Conservation (phyloP, 2,329 filamentous ascomycete genomes). For the Penicillium corylophilum region DNA sequence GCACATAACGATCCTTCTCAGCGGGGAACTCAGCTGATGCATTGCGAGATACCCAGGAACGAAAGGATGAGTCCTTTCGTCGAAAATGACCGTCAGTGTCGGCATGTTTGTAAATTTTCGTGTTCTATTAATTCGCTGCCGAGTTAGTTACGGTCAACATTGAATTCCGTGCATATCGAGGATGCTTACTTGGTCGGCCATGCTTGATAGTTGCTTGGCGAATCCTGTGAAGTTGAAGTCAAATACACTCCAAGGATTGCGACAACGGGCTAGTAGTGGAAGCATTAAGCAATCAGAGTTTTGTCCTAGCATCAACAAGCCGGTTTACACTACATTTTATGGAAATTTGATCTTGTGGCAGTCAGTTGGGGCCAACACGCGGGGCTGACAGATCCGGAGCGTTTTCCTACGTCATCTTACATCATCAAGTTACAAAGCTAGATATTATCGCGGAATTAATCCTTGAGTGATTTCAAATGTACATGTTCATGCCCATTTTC, state of each 20-base stretch:
- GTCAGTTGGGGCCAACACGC: neutral
- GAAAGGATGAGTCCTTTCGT: constrained; percentile 56
- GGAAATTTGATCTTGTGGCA: neutral
- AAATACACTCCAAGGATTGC: neutral
- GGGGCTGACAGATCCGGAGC: constrained; percentile 9
- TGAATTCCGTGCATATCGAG: neutral
- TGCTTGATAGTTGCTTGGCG: constrained; percentile 2
- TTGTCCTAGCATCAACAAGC: neutral
- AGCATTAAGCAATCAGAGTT: neutral
- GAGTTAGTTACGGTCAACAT: neutral
- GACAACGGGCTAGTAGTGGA: neutral
- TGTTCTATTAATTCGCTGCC: constrained; percentile 5
- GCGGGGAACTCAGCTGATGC: constrained; percentile 55
- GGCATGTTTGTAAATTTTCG: constrained; percentile 32
- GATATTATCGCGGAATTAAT: neutral
- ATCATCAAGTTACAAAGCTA: neutral
- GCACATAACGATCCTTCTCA: constrained; percentile 59
- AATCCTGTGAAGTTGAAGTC: neutral
- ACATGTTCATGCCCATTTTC: neutral
- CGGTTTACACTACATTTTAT: neutral
- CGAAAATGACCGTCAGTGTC: constrained; percentile 54
- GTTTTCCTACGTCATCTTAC: constrained; percentile 1
- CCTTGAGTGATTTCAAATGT: neutral
- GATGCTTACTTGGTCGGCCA: constrained; percentile 12
- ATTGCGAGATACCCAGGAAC: constrained; percentile 55